phyloP scores from a whole-genome alignment of 2,329 filamentous ascomycete species.

The Xylaria sp. region DNA sequence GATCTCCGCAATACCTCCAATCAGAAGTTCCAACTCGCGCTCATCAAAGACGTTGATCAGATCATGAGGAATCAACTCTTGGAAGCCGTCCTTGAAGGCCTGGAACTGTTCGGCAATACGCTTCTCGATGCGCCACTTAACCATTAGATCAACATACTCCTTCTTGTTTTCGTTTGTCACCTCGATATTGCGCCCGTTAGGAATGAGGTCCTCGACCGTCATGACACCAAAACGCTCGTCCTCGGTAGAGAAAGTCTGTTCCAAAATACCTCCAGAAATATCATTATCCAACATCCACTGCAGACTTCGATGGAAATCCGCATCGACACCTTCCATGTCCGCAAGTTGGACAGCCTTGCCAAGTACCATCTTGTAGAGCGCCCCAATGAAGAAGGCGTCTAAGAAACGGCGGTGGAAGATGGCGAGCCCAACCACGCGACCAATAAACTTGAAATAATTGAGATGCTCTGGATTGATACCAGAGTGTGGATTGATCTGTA shows the following conservation, averaged over 20 bases:
- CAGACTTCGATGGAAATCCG: conserved; percentile 95
- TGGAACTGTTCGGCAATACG: conserved; percentile 98
- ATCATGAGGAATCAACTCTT: conserved; percentile 95
- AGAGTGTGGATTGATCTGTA: conserved; percentile 99
- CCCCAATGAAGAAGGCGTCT: conserved; percentile 98
- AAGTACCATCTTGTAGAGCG: conserved; percentile 99
- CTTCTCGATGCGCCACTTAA: conserved; percentile 99
- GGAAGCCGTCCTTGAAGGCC: conserved; percentile 96
- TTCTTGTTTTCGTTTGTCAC: conserved; percentile 99
- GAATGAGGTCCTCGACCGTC: conserved; percentile 92
- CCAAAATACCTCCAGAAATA: conserved; percentile 89
- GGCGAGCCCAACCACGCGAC: conserved; percentile 92
- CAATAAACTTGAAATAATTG: conserved; percentile 99
- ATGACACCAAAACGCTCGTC: conserved; percentile 97
- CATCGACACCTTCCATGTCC: conserved; percentile 99
- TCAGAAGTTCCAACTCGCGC: conserved; percentile 93
- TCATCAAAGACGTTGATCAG: conserved; percentile 99
- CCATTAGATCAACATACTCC: conserved; percentile 98
- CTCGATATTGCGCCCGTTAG: conserved; percentile 88
- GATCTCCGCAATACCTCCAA: conserved; percentile 99
- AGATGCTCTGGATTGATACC: conserved; percentile 99
- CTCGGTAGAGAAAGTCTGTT: conserved; percentile 96
- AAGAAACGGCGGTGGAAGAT: conserved; percentile 98
- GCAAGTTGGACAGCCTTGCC: conserved; percentile 90
- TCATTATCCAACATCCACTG: conserved; percentile 99